phyloP scores from a whole-genome alignment of 78 protist species.

The Speleostelium caveatum region DNA sequence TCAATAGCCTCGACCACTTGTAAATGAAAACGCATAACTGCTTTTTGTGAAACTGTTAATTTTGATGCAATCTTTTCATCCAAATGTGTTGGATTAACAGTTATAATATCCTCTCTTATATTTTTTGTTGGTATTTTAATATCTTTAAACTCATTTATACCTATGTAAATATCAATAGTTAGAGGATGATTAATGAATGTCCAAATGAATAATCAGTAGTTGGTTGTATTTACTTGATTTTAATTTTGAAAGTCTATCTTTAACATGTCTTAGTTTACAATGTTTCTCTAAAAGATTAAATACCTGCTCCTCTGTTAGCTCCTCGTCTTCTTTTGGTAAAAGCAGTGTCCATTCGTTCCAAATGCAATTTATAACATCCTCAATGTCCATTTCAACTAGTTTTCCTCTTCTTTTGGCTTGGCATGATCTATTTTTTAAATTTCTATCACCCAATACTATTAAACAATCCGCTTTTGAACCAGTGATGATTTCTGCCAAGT shows the following conservation, averaged over 20 bases:
- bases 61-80: conserved; percentile 73
- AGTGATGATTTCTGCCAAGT: conserved; percentile 76
- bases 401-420: conserved; percentile 79
- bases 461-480: conserved; percentile 79
- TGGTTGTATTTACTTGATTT: conserved; percentile 15
- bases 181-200: not conserved
- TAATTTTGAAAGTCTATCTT: conserved; percentile 57
- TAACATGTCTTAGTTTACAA: conserved; percentile 73
- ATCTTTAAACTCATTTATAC: conserved; percentile 66
- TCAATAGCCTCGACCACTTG: conserved; percentile 73
- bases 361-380: conserved; percentile 47
- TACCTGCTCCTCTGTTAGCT: conserved; percentile 47
- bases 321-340: conserved; percentile 70
- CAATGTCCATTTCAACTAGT: conserved; percentile 77
- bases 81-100: conserved; percentile 21
- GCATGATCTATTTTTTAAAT: conserved; percentile 73
- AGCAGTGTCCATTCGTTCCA: conserved; percentile 72
- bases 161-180: not conserved
- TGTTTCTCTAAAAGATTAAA: conserved; percentile 61
- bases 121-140: conserved; percentile 31
- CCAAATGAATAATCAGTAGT: not conserved
- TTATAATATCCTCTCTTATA: not conserved
- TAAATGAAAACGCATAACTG: conserved; percentile 74
- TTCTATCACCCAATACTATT: conserved; percentile 82
- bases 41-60: conserved; percentile 50